Conservation (phyloP, 768 basidiomycete species). For the Leccinum truebloodii region DNA sequence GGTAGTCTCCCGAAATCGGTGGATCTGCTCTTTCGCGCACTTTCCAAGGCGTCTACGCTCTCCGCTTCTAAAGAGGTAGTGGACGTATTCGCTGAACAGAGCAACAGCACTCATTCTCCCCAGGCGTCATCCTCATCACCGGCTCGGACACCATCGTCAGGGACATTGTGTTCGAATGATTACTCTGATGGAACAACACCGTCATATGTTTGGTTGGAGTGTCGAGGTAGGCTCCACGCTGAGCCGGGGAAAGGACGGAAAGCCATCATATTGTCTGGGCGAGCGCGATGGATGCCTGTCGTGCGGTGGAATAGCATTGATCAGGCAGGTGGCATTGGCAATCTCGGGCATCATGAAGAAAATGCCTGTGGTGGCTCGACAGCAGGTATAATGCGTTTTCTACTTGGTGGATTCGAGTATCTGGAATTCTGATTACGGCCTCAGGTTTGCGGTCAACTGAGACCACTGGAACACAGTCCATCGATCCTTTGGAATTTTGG, state of each 20-base stretch:
- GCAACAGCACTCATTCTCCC: background rate
- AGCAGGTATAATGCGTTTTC: slow-evolving; percentile 28
- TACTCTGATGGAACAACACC: slow-evolving; percentile 20
- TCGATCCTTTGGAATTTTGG: slow-evolving; percentile 49
- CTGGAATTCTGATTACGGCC: background rate
- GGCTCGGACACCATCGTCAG: slow-evolving; percentile 4
- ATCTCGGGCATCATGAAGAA: background rate
- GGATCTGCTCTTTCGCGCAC: slow-evolving; percentile 83
- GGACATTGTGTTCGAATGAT: background rate
- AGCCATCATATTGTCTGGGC: slow-evolving; percentile 87
- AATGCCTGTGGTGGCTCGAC: background rate
- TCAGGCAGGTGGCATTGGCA: slow-evolving; percentile 42
- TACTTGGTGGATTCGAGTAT: background rate
- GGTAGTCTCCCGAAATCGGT: slow-evolving; percentile 53
- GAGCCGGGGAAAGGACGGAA: slow-evolving; percentile 95
- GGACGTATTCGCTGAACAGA: slow-evolving; percentile 2
- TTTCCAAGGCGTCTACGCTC: slow-evolving; percentile 47
- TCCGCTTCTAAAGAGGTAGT: background rate
- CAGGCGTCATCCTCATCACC: slow-evolving; percentile 1
- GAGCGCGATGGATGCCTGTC: slow-evolving; percentile 65
- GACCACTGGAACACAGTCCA: background rate
- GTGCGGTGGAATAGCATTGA: slow-evolving; percentile 62
- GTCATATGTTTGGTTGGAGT: slow-evolving; percentile 86
- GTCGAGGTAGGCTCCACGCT: slow-evolving; percentile 82
- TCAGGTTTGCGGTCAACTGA: slow-evolving; percentile 11